Base-by-base conservation (phyloP, 176 grass and related monocot species). In the Cocos nucifera region DNA sequence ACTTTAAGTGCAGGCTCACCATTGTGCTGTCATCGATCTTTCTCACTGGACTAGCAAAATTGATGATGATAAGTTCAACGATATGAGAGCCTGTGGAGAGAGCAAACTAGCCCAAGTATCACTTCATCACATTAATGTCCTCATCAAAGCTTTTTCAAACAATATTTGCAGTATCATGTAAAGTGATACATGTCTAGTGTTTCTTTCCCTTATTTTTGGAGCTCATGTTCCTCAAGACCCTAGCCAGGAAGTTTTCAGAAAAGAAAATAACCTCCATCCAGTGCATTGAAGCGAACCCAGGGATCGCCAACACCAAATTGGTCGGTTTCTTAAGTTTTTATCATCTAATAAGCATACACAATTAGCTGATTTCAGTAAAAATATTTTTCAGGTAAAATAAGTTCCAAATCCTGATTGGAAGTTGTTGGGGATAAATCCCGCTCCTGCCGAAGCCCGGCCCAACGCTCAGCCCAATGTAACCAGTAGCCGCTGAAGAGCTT, bases 101-200 rank as follows among this genome's bases (percentile, higher is more conserved):
- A 57, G 55, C 55, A 57, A 57, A 57, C 20, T 57, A 21, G 55
- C 55, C 23, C 21, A 57, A 22, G 55, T 57, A 57, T 57, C 19
- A 57, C 20, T 22, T 8, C 7, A 35, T 35, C 32, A 35, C 32
- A 10, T 7, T 35, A 35, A 35, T 35, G 8, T 9, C 32, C 32
- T 9, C 32, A 35, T 8, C 32, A 35, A 32, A 35, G 32, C 32
- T 35, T 35, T 28, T 35, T 9, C 32, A 35, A 35, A 8, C 32
- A 35, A 35, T 35, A 35, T 35, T 35, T 10, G 6, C 32, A 35
- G 32, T 8, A 35, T 35, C 32, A 35, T 35, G 32, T 19, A 15
- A 15, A 58, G 9, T 58, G 7, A 23, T 35, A 35, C 8, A 35
- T 35, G 32, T 35, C 6, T 35, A 10, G 32, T 35, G 1, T 35